phyloP scores from a whole-genome alignment of 805 yeast species.

The Suhomyces xylopsoci region DNA sequence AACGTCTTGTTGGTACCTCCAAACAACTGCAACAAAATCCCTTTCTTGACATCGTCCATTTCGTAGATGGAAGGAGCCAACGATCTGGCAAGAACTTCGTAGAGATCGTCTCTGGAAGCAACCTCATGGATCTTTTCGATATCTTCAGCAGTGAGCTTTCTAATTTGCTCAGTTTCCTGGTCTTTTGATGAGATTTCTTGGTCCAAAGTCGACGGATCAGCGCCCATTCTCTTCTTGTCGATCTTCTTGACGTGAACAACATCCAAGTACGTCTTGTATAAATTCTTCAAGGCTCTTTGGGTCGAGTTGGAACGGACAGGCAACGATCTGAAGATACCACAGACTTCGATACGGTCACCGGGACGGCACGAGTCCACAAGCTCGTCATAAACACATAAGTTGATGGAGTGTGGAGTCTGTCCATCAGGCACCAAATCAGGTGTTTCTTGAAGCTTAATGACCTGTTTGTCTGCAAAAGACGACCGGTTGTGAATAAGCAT shows the following conservation, averaged over 20 bases:
- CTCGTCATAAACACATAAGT: slow-evolving; percentile 92
- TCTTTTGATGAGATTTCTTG: slow-evolving; percentile 55
- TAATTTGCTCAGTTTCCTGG: slow-evolving; percentile 73
- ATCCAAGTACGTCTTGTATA: slow-evolving; percentile 91
- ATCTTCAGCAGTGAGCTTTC: slow-evolving; percentile 68
- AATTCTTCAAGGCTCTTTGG: slow-evolving; percentile 75
- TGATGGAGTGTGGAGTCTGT: slow-evolving; percentile 95
- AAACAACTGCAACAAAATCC: slow-evolving; percentile 84
- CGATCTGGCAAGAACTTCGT: slow-evolving; percentile 82
- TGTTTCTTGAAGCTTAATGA: slow-evolving; percentile 89
- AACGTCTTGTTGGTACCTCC: slow-evolving; percentile 94
- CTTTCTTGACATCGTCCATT: slow-evolving; percentile 95
- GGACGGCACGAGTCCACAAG: slow-evolving; percentile 92
- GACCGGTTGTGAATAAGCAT: slow-evolving; percentile 87
- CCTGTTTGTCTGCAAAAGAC: slow-evolving; percentile 92
- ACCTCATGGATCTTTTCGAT: slow-evolving; percentile 58
- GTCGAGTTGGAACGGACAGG: slow-evolving; percentile 87
- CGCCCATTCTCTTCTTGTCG: slow-evolving; percentile 76
- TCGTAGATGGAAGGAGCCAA: slow-evolving; percentile 97
- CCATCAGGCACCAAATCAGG: slow-evolving; percentile 97
- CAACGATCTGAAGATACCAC: slow-evolving; percentile 90
- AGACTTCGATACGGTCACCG: slow-evolving; percentile 93
- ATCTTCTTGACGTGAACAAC: slow-evolving; percentile 89
- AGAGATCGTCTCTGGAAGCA: slow-evolving; percentile 71
- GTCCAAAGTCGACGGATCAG: slow-evolving; percentile 65